Base-by-base conservation (phyloP, 371 early-diverging fungal genomes). In the Chytridium lagenaria region DNA sequence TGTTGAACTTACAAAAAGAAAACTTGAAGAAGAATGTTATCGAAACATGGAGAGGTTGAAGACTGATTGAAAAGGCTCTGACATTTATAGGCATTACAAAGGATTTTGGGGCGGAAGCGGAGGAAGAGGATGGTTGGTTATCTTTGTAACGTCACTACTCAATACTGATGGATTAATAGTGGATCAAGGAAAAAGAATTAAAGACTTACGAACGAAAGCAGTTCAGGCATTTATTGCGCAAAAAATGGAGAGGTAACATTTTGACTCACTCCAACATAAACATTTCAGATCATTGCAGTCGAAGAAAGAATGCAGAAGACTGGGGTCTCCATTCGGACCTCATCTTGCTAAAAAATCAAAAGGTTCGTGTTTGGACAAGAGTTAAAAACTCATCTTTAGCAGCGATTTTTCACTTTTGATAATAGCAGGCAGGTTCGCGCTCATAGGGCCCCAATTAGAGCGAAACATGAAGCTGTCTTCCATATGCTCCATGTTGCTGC, bases 21-120 rank as follows among this genome's bases (percentile, higher is more conserved):
- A 7, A 68, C 23, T 38, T 86, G 31, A 84, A 83, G 72, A 84
- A 85, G 70, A 80, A 77, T 37, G 81, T 84, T 1, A 77, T 83
- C 55, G 80, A 79, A 26, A 81, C 77, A 16, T 85, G 84, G 85
- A 65, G 77, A 72, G 81, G 83, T 36, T 67, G 28, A 59, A 26
- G 52, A n/a, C 50, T 63, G n/a, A 61, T 61, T 36, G 34, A 55
- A 19, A 23, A 16, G 22, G 57, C 57, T 16, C 26, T n/a, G n/a
- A n/a, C n/a, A 55, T 16, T 7, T 16, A 15, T 40, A 52, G 44
- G 37, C 28, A 37, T 31, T 23, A 1, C 73, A 37, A 37, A 68
- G 34, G 33, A 57, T 37, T 44, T 40, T 40, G 61, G 49, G 10
- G 59, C 23, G 1, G 57, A 34, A 39, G 66, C 5, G 2, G 23